Evolutionary conservation across 345 rosid species (phyloP), one percentile per base, ranked within the genome.

Genomic region (Cardamine occulta): DNA sequence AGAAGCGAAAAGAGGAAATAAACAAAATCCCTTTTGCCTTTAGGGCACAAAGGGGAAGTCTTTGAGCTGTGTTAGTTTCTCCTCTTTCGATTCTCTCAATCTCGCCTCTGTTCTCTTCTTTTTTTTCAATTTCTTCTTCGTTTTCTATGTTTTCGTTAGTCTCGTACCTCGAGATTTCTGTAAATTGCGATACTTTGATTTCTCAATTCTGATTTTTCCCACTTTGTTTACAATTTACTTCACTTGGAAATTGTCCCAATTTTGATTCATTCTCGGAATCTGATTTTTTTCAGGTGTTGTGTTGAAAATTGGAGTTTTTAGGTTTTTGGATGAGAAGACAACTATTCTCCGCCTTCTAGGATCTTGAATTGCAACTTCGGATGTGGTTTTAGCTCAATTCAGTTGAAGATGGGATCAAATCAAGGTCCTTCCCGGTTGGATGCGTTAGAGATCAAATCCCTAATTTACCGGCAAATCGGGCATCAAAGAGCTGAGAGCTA

Each of bases 401-500:
- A 53, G 39, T 11, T 29, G 51, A 69, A 54, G 63, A 78, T 78
- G 81, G 77, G 77, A 31, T 72, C 73, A 53, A 54, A 65, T 55
- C 58, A 63, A 57, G 28, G 13, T 7, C 15, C 0, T 23, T 58
- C 56, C 2, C 56, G 77, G n/a, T 39, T 32, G 4, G 69, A 78
- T 72, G 72, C 81, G 0, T 31, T 60, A 15, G 74, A 72, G 81
- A 58, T 78, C 0, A 78, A 24, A 60, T 5, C 81, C 32, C 77
- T 40, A 2, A 72, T 78, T 8, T 42, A 3, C 63, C 49, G 58
- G n/a, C 82, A 74, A 84, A 82, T 94, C 53, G 98, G 98, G 47
- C 79, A 83, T 58, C 89, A 84, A 72, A 88, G 88, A 84, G 95
- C 96, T 0, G 85, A 87, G 58, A 87, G 62, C 58, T 94, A 94